A percentile compares a stretch with the other conserved stretches of the same genome.
Evolutionary conservation across 192 early-diverging fungal genomes (phyloP).

Genomic region (Linnemannia elongata): DNA sequence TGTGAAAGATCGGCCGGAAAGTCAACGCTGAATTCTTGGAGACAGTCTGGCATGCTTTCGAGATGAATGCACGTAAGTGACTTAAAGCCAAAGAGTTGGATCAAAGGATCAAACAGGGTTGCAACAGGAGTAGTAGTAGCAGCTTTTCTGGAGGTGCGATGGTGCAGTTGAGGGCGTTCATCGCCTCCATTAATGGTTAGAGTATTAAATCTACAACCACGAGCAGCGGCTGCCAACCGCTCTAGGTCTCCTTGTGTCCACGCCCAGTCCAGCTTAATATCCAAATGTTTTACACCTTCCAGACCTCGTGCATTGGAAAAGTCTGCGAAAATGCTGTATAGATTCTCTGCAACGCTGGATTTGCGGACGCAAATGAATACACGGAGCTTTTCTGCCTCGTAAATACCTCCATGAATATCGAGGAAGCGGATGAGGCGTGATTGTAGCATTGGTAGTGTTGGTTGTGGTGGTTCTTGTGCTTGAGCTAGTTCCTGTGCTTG

Average conservation of each 20-base stretch:
- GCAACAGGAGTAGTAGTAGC: not conserved
- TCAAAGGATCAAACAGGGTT: not conserved
- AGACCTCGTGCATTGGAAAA: not conserved
- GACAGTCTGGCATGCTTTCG: not conserved
- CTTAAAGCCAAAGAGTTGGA: not conserved
- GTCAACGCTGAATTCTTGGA: not conserved
- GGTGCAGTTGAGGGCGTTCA: not conserved
- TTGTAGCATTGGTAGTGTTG: no score
- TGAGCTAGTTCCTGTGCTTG: no score
- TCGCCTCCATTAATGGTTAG: not conserved
- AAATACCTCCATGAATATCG: not conserved
- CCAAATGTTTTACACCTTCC: not conserved
- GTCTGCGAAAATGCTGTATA: not conserved
- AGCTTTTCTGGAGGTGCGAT: not conserved
- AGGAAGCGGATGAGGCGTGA: not conserved
- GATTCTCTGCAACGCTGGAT: not conserved
- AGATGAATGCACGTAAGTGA: not conserved
- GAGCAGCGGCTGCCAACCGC: not conserved
- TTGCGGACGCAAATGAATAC: not conserved
- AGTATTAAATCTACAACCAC: not conserved
- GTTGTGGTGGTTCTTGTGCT: no score
- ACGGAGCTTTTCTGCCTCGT: not conserved
- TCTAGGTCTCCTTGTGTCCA: not conserved
- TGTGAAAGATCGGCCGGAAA: not conserved
- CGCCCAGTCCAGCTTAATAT: not conserved